phyloP scores from a whole-genome alignment of 257 asterid genomes.

The Nyctanthes arbortristis region DNA sequence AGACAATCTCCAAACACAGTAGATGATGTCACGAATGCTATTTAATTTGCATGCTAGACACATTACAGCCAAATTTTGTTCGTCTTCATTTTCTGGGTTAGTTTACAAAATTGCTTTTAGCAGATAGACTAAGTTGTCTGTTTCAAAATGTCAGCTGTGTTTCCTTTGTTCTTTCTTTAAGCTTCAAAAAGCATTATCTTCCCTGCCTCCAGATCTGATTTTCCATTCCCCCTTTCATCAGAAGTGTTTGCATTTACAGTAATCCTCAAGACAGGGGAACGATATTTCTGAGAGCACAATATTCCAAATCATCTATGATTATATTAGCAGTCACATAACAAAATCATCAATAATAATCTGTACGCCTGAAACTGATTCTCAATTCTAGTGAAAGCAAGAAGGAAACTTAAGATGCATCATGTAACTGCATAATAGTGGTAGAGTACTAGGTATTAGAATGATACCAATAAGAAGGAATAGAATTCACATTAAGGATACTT shows the following conservation, averaged over 20 bases:
- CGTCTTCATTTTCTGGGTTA: slow-evolving; percentile 5
- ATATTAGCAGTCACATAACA: neutral
- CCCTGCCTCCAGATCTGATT: neutral
- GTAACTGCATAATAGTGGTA: slow-evolving; percentile 14
- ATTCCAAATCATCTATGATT: neutral
- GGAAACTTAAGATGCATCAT: slow-evolving; percentile 13
- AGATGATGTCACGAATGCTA: neutral
- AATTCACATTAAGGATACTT: slow-evolving; percentile 72
- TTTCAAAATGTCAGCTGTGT: neutral
- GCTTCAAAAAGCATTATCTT: neutral
- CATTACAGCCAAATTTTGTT: neutral
- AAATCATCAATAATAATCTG: neutral
- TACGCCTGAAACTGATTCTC: neutral
- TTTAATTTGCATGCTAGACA: slow-evolving; percentile 2
- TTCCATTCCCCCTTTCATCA: neutral
- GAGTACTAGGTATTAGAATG: slow-evolving; percentile 16
- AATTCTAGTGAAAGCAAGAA: neutral
- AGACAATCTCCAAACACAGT: slow-evolving; percentile 8
- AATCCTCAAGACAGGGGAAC: neutral
- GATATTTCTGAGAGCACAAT: neutral
- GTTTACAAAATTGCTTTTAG: neutral
- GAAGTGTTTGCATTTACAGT: neutral
- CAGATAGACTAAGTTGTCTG: neutral
- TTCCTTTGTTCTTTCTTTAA: neutral
- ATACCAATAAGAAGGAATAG: slow-evolving; percentile 10